phyloP scores from a whole-genome alignment of 441 rosid species.

The Adansonia madagascariensis region DNA sequence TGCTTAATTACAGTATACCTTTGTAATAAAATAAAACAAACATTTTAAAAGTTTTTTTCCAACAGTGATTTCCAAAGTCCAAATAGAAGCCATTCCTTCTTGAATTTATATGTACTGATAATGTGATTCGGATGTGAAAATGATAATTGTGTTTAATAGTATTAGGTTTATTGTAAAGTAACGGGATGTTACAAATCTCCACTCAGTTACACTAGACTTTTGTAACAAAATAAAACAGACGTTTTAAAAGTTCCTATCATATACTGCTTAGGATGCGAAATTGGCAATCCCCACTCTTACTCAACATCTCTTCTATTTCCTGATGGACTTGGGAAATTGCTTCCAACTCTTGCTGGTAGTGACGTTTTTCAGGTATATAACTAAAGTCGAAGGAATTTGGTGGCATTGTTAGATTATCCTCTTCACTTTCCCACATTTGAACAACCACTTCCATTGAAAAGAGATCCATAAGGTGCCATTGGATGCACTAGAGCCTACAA shows the following conservation, averaged over 20 bases:
- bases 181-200: too few species aligned
- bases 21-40: too few species aligned
- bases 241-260: too few species aligned
- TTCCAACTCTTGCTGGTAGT: slow-evolving; percentile 6
- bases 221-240: too few species aligned
- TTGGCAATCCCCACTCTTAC: not conserved
- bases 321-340: slow-evolving; percentile 7
- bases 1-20: too few species aligned
- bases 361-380: not conserved
- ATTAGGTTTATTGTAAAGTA: too few species aligned
- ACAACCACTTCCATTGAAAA: slow-evolving; percentile 37
- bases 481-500: slow-evolving; percentile 39
- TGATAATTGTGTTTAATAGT: too few species aligned
- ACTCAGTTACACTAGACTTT: too few species aligned
- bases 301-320: slow-evolving; percentile 7
- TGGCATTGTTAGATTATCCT: slow-evolving; percentile 31
- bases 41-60: too few species aligned
- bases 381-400: slow-evolving; percentile 38
- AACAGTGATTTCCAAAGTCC: not conserved
- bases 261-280: too few species aligned
- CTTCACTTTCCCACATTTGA: slow-evolving; percentile 43
- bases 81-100: not conserved
- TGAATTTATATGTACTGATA: not conserved
- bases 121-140: not conserved
- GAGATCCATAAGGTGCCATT: slow-evolving; percentile 41